These are phyloP conservation scores for Pichia sp. DNA, from an alignment of 1,139 yeast species.

Conservation along the genomic window DNA sequence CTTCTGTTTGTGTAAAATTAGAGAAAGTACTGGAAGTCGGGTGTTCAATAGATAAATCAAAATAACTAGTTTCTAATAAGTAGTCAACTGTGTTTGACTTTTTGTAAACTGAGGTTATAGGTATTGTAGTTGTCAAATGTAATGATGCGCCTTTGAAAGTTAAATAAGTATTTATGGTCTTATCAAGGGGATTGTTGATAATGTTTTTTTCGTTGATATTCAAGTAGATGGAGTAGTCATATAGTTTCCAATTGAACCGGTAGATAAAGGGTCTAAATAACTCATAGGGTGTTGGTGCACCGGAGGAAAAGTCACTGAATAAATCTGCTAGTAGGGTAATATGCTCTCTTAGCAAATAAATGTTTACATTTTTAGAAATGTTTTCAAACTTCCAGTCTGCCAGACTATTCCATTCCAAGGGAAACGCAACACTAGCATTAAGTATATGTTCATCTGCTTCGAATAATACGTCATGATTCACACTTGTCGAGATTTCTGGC, in stretches of 20 bases:
- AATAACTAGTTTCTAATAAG: conserved; percentile 51
- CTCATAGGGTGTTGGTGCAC: conserved; percentile 70
- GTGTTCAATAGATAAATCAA: conserved; percentile 61
- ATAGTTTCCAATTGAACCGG: conserved; percentile 52
- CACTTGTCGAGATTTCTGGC: conserved; percentile 74
- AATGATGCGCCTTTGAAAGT: conserved; percentile 68
- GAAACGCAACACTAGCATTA: conserved; percentile 58
- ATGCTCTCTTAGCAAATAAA: conserved; percentile 82
- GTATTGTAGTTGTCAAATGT: conserved; percentile 46
- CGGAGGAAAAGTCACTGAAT: conserved; percentile 71
- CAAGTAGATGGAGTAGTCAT: conserved; percentile 56
- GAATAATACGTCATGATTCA: conserved; percentile 78
- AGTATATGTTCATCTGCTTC: conserved; percentile 57
- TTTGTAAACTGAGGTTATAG: conserved; percentile 56
- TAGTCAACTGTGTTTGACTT: conserved; percentile 55
- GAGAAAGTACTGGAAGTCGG: conserved; percentile 91
- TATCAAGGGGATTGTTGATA: conserved; percentile 82
- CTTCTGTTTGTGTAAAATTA: conserved; percentile 59
- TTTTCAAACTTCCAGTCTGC: conserved; percentile 64
- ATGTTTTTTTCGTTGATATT: conserved; percentile 86
- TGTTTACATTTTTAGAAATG: conserved; percentile 47
- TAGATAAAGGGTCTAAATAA: conserved; percentile 69
- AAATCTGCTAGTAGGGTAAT: conserved; percentile 69
- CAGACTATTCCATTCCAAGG: conserved; percentile 76
- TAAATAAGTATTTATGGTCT: conserved; percentile 70